Conservation (phyloP, 148 eudicot species). For the Camellia sinensis region DNA sequence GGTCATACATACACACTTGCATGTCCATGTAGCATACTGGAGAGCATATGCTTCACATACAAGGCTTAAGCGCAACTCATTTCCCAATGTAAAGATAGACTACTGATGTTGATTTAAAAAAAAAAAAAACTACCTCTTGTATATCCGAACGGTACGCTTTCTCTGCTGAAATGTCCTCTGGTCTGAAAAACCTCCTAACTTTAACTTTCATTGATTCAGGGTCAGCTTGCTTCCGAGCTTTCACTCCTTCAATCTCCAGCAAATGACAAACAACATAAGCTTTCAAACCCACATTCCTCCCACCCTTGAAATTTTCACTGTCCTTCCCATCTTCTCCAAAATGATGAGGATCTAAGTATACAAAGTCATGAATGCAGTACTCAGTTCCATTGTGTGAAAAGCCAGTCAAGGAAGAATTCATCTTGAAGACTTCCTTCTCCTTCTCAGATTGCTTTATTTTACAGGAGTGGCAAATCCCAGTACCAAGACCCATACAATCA, state of each 20-base stretch:
- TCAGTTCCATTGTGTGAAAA: conserved; percentile 59
- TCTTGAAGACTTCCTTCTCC: conserved; percentile 44
- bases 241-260: conserved; percentile 49
- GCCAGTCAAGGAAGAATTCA: conserved; percentile 54
- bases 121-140: conserved; percentile 59
- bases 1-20: neutral
- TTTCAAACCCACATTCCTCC: conserved; percentile 93
- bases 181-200: conserved; percentile 76
- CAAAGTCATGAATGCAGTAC: conserved; percentile 63
- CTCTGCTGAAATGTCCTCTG: conserved; percentile 87
- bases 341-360: conserved; percentile 61
- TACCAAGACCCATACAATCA: conserved; percentile 62
- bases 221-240: conserved; percentile 44
- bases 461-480: conserved; percentile 71
- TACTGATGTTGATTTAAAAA: too few relatives aligned
- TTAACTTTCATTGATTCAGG: conserved; percentile 47
- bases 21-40: neutral
- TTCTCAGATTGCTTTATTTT: conserved; percentile 34
- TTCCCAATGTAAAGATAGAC: conserved; percentile 6
- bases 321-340: conserved; percentile 53
- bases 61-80: neutral
- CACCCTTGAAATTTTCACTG: conserved; percentile 59
- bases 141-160: conserved; percentile 90
- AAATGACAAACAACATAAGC: conserved; percentile 83
- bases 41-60: neutral